Evolutionary conservation across 2,329 filamentous ascomycete genomes (phyloP), one percentile per base, ranked within the genome.

Genomic region (Hypocreales sp.): DNA sequence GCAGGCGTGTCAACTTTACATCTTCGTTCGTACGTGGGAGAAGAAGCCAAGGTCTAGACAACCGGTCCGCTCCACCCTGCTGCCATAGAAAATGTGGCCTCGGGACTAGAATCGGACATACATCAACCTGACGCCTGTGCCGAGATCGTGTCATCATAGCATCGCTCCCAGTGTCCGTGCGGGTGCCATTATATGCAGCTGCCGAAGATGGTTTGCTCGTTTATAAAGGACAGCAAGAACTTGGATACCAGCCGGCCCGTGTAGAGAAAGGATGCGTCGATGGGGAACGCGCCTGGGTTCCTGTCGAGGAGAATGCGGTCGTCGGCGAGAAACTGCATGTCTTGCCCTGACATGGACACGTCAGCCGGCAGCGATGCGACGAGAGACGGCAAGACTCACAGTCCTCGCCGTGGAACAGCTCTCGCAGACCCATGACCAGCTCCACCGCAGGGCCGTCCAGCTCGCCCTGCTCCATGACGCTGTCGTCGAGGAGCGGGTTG

Each of bases 31-130:
- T 63, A 66, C 49, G 66, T 72, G 68, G 67, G 63, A 72, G 64
- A 72, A 60, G 42, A 62, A 71, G 55, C 52, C 50, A 61, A 50
- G 67, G 68, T 65, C 67, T 72, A 72, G 68, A 73, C 68, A 72
- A 65, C 68, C 68, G 47, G 66, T 69, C 67, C 62, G 56, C 61
- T 73, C 68, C 68, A 72, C 68, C 68, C 68, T 68, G 67, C 55
- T 63, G 57, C 54, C 59, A 66, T 62, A 55, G 60, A 64, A 28
- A 51, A 58, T 71, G 63, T 64, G 64, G 52, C 53, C 60, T 57
- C 60, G 58, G 68, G 68, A 73, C 68, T 73, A 72, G 61, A 61
- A 61, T 57, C 59, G 64, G 67, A 66, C 65, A 64, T 45, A 73
- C 64, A 71, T 36, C 7, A n/a, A n/a, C n/a, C n/a, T n/a, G n/a